Conservation (phyloP, 345 rosid species). For the Rhodomyrtus tomentosa region DNA sequence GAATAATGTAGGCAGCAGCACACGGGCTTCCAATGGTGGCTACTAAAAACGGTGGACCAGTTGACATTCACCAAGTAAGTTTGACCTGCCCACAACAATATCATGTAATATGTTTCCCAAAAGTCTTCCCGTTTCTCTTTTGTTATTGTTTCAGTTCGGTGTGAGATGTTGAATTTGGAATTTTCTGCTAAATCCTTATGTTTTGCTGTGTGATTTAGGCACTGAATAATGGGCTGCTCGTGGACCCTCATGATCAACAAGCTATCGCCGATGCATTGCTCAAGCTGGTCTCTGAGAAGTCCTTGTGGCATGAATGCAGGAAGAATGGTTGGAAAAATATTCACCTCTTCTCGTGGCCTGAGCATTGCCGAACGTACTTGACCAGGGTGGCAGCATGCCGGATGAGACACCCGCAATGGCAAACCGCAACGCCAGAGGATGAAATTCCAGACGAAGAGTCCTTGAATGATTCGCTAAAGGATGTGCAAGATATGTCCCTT, state of each 20-base stretch:
- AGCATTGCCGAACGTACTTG: constrained; percentile 92
- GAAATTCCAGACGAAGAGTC: constrained; percentile 51
- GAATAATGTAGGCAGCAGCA: constrained; percentile 70
- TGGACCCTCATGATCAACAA: constrained; percentile 89
- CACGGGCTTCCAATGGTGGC: constrained; percentile 99
- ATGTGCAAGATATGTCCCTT: constrained; percentile 90
- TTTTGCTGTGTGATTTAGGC: constrained; percentile 33
- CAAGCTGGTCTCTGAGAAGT: constrained; percentile 87
- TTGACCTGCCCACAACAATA: background rate
- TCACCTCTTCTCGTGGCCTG: constrained; percentile 96
- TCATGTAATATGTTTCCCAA: background rate
- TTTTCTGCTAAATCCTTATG: background rate
- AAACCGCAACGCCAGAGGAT: constrained; percentile 69
- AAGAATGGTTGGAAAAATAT: constrained; percentile 95
- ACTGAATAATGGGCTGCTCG: constrained; percentile 81
- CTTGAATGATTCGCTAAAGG: constrained; percentile 78
- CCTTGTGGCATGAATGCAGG: constrained; percentile 76
- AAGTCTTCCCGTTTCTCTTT: background rate
- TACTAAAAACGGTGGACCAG: constrained; percentile 96
- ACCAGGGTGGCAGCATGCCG: constrained; percentile 89
- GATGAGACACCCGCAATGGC: constrained; percentile 96
- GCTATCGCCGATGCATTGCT: constrained; percentile 81
- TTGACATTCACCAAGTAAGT: constrained; percentile 70
- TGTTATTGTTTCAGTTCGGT: background rate
- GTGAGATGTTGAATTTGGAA: background rate